These are phyloP conservation scores for Pestalotiopsis sp. DNA, from an alignment of 2,329 filamentous ascomycete genomes.

Conservation along the genomic window DNA sequence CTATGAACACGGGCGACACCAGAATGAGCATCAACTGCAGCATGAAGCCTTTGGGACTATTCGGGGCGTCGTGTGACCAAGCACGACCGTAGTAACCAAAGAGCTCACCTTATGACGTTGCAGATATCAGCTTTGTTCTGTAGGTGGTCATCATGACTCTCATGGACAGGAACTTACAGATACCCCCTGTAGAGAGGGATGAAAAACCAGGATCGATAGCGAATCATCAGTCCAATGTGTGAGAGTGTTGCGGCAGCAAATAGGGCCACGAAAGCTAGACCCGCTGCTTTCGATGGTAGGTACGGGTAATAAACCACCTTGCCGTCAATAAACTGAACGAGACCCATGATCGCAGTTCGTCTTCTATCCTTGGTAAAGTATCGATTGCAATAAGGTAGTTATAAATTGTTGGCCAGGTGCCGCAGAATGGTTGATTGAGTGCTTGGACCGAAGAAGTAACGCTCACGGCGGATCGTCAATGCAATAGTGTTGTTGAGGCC, in stretches of 20 bases:
- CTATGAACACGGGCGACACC: background rate
- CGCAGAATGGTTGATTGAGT: too few relatives aligned
- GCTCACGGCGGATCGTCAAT: too few relatives aligned
- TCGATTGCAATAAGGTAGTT: too few relatives aligned
- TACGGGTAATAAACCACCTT: background rate
- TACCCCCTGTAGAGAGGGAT: background rate
- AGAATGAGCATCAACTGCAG: conserved; percentile 5
- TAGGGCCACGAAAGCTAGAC: background rate
- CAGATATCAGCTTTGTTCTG: background rate
- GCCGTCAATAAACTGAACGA: conserved; percentile 1
- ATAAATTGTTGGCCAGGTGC: too few relatives aligned
- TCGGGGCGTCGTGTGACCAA: background rate
- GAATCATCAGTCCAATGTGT: background rate
- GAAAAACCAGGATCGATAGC: background rate
- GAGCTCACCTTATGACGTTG: background rate
- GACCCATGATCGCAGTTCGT: background rate
- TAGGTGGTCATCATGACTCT: background rate
- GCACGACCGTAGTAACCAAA: conserved; percentile 1
- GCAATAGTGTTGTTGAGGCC: too few relatives aligned
- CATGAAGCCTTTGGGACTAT: conserved; percentile 1
- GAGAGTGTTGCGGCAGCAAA: background rate
- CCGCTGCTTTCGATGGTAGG: background rate
- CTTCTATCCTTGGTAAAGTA: too few relatives aligned
- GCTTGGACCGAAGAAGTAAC: too few relatives aligned
- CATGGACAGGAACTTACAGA: background rate